phyloP scores from a whole-genome alignment of 2,329 filamentous ascomycete genomes.

The Golovinomyces cichoracearum region DNA sequence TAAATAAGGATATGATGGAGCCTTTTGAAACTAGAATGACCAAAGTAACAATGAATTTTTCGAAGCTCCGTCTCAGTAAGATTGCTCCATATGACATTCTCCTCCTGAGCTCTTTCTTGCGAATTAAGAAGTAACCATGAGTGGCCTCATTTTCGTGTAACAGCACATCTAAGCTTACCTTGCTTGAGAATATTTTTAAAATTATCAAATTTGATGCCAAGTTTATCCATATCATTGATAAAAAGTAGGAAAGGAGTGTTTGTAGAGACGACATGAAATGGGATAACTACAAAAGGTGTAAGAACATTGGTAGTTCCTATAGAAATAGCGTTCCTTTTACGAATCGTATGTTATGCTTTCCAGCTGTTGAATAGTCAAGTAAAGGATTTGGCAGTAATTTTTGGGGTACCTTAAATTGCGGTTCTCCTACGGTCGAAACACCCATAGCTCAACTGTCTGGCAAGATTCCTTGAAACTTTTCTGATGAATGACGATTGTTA shows the following conservation, averaged over 20 bases:
- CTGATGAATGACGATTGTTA: not conserved
- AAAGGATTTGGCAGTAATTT: not conserved
- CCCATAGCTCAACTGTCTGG: not conserved
- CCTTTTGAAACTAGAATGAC: not conserved
- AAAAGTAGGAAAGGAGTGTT: not conserved
- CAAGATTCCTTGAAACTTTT: conserved; percentile 1
- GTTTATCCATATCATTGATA: not conserved
- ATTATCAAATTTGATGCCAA: not conserved
- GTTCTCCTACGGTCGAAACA: not conserved
- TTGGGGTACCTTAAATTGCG: conserved; percentile 1
- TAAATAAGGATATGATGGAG: not conserved
- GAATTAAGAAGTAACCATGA: not conserved
- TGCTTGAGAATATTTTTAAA: not conserved
- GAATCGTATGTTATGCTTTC: conserved; percentile 1
- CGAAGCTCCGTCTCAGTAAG: not conserved
- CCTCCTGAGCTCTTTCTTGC: not conserved
- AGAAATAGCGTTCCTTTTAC: not conserved
- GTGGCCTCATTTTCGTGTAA: not conserved
- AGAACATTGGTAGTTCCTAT: not conserved
- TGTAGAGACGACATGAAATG: not conserved
- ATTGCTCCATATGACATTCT: not conserved
- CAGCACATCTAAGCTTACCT: not conserved
- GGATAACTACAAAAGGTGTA: not conserved
- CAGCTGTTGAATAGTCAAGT: not conserved
- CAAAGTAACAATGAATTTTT: not conserved